These are phyloP conservation scores for Nothopassalora personata DNA, from an alignment of 2,329 filamentous ascomycete genomes.

Conservation along the genomic window DNA sequence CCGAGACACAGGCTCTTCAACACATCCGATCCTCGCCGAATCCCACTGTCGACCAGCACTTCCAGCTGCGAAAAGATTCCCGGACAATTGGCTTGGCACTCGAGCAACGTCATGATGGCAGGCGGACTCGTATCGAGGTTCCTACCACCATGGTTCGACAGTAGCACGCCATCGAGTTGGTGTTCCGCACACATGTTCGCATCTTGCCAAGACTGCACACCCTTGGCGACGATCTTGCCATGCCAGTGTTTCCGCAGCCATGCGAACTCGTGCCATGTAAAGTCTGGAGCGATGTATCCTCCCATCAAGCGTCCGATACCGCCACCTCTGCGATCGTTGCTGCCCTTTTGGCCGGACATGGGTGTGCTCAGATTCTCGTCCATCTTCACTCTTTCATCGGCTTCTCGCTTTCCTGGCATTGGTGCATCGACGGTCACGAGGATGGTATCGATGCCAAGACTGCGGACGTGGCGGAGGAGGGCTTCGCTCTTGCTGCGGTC, in stretches of 20 bases:
- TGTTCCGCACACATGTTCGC: conserved; percentile 39
- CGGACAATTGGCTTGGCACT: conserved; percentile 58
- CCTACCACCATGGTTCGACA: conserved; percentile 50
- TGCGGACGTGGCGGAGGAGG: conserved; percentile 45
- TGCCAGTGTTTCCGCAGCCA: conserved; percentile 40
- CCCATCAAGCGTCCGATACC: conserved; percentile 54
- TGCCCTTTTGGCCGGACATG: conserved; percentile 47
- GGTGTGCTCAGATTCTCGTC: conserved; percentile 46
- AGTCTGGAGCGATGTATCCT: conserved; percentile 51
- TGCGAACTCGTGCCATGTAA: conserved; percentile 46
- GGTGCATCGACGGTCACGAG: conserved; percentile 58
- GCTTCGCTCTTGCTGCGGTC: conserved; percentile 48
- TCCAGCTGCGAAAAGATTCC: conserved; percentile 56
- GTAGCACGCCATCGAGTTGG: conserved; percentile 43
- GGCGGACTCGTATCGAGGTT: conserved; percentile 46
- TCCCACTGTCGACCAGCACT: conserved; percentile 60
- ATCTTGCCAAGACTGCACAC: conserved; percentile 39
- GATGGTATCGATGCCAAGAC: conserved; percentile 47
- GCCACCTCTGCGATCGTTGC: conserved; percentile 51
- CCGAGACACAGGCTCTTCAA: conserved; percentile 63
- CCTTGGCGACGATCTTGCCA: conserved; percentile 42
- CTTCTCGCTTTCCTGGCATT: conserved; percentile 52
- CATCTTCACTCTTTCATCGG: conserved; percentile 43
- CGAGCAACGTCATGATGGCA: conserved; percentile 55
- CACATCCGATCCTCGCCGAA: conserved; percentile 61